Conservation (phyloP, 208 protist genomes). For the Trypanosomatidae sp. region DNA sequence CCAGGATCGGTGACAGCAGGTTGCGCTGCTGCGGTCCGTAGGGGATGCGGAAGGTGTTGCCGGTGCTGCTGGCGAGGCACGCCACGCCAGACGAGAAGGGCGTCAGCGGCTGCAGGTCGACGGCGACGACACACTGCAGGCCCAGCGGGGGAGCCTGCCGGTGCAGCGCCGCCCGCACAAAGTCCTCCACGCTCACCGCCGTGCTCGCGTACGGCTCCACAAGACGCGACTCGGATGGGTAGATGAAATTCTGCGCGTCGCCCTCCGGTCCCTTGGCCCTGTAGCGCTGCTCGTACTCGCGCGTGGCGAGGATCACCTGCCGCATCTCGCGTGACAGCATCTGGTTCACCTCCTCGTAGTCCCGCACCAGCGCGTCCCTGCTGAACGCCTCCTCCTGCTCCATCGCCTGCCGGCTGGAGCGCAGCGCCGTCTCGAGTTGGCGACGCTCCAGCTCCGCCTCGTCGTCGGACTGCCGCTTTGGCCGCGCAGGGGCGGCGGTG, state of each 20-base stretch:
- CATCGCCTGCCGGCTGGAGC: constrained; percentile 37
- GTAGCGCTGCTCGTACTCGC: constrained; percentile 69
- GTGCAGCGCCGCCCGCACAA: constrained; percentile 57
- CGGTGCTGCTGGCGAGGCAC: constrained; percentile 80
- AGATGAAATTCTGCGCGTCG: constrained; percentile 45
- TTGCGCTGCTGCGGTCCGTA: constrained; percentile 77
- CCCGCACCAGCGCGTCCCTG: constrained; percentile 40
- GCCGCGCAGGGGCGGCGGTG: constrained; percentile 11
- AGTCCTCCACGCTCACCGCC: constrained; percentile 61
- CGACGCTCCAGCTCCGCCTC: constrained; percentile 60
- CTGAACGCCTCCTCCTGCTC: constrained; percentile 55
- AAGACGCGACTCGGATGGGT: constrained; percentile 48
- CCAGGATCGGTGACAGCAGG: constrained; percentile 52
- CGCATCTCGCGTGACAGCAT: constrained; percentile 59
- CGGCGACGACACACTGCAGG: constrained; percentile 72
- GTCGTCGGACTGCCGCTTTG: constrained; percentile 47
- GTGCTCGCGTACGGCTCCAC: constrained; percentile 75
- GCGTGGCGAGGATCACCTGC: constrained; percentile 47
- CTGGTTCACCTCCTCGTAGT: constrained; percentile 65
- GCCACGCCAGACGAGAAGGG: constrained; percentile 62
- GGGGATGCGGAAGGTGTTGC: constrained; percentile 70
- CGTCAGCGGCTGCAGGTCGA: constrained; percentile 82
- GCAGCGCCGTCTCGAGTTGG: constrained; percentile 54
- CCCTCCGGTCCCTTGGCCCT: constrained; percentile 28
- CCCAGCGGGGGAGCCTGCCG: constrained; percentile 52